Evolutionary conservation across 805 yeast genomes (phyloP), one percentile per base, ranked within the genome.

Genomic region (Yarrowia sp.): DNA sequence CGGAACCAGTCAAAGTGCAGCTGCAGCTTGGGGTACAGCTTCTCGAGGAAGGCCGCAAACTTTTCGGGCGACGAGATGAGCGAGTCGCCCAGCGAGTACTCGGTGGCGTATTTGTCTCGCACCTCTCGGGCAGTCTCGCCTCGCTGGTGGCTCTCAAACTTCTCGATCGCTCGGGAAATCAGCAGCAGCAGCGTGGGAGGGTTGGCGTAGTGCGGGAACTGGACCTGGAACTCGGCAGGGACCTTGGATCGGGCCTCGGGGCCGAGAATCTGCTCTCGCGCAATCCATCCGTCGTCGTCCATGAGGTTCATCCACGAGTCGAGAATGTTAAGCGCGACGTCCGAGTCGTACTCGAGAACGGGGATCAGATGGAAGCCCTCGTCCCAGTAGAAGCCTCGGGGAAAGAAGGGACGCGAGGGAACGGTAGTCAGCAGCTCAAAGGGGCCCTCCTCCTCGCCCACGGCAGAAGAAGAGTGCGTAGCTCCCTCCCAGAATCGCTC

Each of bases 351-450:
- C 51, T 87, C 86, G 67, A 88, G 73, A 36, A 94, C 76, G 7
- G 96, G 96, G 39, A 92, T 77, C 64, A 93, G 77, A 72, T 93
- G 97, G 74, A 94, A 94, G 0, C 99, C 99, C 74, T 94, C 99
- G 74, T 94, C 99, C 99, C 99, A 94, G 70, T 89, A 90, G 70
- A 94, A 94, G 0, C 99, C 99, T 65, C 99, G 81, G 3, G 99
- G 98, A 74, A 94, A 94, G 70, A 89, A 90, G 0, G 96, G 90
- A 59, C 99, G 80, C 53, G 97, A 89, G 2, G 99, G 99, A 32
- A 90, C 94, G 21, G 90, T 79, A 0, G 94, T 82, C 68, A 91
- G 89, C 53, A 94, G 74, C 66, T 86, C 89, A 64, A 76, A 74
- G 1, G 97, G 96, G 0, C 92, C 94, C 69, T 89, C 96, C 13